A percentile compares a stretch with the other conserved stretches of the same genome.
Conservation (phyloP, 106 monocot genomes). For the Allium cepa region DNA sequence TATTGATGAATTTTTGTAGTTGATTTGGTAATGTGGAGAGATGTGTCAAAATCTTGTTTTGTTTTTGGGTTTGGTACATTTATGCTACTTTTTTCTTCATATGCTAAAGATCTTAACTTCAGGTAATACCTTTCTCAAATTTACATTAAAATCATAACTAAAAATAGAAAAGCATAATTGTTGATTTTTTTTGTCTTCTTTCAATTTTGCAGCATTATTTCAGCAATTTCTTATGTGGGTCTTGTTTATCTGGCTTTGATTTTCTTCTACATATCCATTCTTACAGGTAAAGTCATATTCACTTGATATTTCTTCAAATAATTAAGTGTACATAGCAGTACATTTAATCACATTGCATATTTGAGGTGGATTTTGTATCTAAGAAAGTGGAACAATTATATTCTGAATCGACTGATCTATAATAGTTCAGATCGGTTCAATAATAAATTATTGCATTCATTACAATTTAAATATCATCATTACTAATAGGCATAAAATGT, state of each 20-base stretch:
- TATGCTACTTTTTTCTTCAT: constrained; percentile 34
- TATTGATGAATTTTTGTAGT: constrained; percentile 24
- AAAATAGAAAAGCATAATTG: background rate
- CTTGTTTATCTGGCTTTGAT: constrained; percentile 68
- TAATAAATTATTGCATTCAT: no score
- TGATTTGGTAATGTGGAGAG: constrained; percentile 96
- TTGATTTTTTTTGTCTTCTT: background rate
- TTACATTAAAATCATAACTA: background rate
- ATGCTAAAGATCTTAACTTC: constrained; percentile 42
- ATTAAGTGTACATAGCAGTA: no score
- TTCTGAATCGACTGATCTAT: no score
- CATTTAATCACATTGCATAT: background rate
- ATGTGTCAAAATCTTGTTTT: constrained; percentile 36
- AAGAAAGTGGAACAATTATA: no score
- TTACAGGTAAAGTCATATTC: constrained; percentile 34
- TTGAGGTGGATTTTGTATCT: no score
- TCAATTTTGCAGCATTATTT: constrained; percentile 50
- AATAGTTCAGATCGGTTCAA: no score
- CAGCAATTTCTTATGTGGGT: constrained; percentile 68
- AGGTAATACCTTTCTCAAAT: constrained; percentile 3
- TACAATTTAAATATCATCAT: no score
- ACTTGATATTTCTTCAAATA: no score
- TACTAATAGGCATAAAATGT: no score
- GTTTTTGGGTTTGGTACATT: constrained; percentile 48
- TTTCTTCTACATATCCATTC: constrained; percentile 70